Evolutionary conservation across 148 eudicot genomes (phyloP), one percentile per base, ranked within the genome.

Genomic region (Persicaria maculosa): DNA sequence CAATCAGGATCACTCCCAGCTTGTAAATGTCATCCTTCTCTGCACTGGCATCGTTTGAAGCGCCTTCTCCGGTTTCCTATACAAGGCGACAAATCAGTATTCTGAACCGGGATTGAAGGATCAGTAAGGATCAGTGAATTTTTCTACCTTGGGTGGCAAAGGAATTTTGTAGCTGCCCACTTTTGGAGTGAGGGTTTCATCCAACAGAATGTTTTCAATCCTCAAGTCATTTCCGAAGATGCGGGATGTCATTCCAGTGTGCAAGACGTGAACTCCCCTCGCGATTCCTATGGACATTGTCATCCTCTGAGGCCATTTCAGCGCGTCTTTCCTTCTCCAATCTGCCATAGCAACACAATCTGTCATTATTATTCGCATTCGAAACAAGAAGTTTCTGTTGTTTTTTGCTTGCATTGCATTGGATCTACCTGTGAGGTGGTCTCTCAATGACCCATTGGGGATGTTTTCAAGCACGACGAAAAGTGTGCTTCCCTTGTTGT

Each of bases 291-390:
- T 84, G 4, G 92, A 76, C 46, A 95, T 92, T 25, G 85, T 85
- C 89, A 92, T 88, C 84, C 98, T 88, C 77, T 95, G 96, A 48
- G 98, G 97, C 98, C 98, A 95, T 79, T 95, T 90, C 25, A 95
- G 76, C 61, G 79, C 76, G 47, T 90, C 96, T 72, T 84, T 87
- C 78, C 82, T 90, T 73, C 79, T 92, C 91, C 88, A 86, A 71
- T 95, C 98, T 88, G 80, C 48, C 67, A 76, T 72, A 75, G 11
- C 5, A 20, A 20, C 6, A 5, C 6, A 3, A 72, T 31, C 6
- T 15, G 7, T 74, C 50, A 55, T 47, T 4, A 48, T 9, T 36
- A 10, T n/a, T 25, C 2, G 17, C 16, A 14, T 40, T 64, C 40
- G 46, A 64, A 65, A 40, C 70, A 40, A 8, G 15, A 31, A 22